Evolutionary conservation across 148 eudicot species (phyloP), one percentile per base, ranked within the genome.

Genomic region (Rhododendron kiyosumense): DNA sequence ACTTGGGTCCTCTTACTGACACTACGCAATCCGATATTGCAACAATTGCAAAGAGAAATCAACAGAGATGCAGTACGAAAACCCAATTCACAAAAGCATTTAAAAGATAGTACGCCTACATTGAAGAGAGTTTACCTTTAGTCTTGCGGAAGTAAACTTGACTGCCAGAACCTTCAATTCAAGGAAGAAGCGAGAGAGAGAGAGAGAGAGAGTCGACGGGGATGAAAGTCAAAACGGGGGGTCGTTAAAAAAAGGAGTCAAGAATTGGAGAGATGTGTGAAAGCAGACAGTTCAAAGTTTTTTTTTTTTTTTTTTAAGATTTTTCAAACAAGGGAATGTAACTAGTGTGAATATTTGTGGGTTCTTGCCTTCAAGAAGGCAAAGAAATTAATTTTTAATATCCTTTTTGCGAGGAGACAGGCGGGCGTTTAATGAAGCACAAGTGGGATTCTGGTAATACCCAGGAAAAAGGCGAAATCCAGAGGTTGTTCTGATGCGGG

Each of bases 131-230:
- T 10, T 30, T 71, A 71, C 76, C 41, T 71, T 46, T 5, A 1
- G 76, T 30, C 76, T 71, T 30, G 38, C 76, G 32, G 65, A 45
- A n/a, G 79, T 30, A 46, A 11, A 49, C 79, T 69, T 28, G 61
- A 49, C 73, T 28, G 24, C 36, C 81, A 83, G 82, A 86, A 78
- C 85, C 83, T 32, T 82, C 36, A 43, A 61, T 82, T 14, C 26
- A 26, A 82, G 85, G 14, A 78, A 61, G 22, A 76, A 41, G 81
- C 52, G 17, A 14, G 17, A 32, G 28, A 41, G 17, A 71, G 77
- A 73, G 81, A 86, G 54, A 46, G 84, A 43, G 83, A n/a, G 43
- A 52, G 18, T 22, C 20, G 18, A 46, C 26, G 34, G 17, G 24
- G 69, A 24, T 7, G 26, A 78, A 41, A 78, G 81, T 43, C 51